Evolutionary conservation across 1,284 basidiomycete genomes (phyloP).

Genomic region (Cutaneotrichosporon curvatum): DNA sequence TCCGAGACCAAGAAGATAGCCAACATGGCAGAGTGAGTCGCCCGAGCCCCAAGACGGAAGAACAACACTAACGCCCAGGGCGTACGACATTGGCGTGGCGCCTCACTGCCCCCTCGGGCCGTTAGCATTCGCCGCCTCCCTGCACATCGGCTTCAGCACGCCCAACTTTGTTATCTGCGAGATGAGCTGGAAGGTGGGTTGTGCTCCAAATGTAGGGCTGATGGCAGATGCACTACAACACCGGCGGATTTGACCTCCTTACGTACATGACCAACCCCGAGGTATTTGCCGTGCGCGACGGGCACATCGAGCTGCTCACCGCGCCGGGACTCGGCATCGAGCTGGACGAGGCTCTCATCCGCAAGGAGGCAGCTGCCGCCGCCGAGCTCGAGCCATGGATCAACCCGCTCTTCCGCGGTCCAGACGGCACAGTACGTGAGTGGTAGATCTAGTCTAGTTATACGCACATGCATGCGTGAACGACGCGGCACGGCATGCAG

Average conservation of each 20-base stretch:
- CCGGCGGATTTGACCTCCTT: conserved; percentile 58
- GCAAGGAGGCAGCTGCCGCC: conserved; percentile 49
- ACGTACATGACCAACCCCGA: conserved; percentile 54
- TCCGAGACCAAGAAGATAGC: conserved; percentile 65
- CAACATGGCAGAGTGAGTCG: conserved; percentile 54
- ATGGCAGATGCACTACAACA: conserved; percentile 63
- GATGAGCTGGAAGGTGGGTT: conserved; percentile 42
- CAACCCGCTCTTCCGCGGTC: conserved; percentile 59
- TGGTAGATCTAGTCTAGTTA: conserved; percentile 50
- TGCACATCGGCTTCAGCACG: conserved; percentile 45
- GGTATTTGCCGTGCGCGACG: conserved; percentile 59
- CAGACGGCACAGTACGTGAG: conserved; percentile 53
- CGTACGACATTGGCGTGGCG: conserved; percentile 47
- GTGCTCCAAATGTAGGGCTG: background rate
- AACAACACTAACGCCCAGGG: conserved; percentile 19
- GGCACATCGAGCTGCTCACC: conserved; percentile 55
- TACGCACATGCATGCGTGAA: background rate
- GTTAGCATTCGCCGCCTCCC: conserved; percentile 60
- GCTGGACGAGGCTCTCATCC: conserved; percentile 60
- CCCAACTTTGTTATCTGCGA: conserved; percentile 48
- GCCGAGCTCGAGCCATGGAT: conserved; percentile 48
- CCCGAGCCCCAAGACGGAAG: background rate
- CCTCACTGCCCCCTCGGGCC: conserved; percentile 53
- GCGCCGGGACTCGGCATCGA: conserved; percentile 63
- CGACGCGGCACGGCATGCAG: too few species aligned